Evolutionary conservation across 345 rosid genomes (phyloP), one percentile per base, ranked within the genome.

Genomic region (Psidium guajava): DNA sequence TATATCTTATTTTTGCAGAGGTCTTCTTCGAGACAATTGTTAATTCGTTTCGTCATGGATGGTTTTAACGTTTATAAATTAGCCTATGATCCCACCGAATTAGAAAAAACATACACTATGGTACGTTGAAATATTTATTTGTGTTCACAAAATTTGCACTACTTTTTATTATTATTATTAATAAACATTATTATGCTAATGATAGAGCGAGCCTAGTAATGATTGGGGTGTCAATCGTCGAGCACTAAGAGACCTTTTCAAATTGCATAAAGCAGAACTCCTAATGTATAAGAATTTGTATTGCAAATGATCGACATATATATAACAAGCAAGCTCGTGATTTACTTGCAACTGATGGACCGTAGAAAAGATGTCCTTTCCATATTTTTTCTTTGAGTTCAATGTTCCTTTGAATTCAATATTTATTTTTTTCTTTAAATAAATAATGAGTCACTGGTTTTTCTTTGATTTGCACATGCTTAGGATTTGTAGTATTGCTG

Each of bases 281-380:
- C 7, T 86, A 89, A 94, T 82, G 24, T 86, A 51, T 95, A 97
- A 88, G 98, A 97, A 44, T 44, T 44, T 44, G 8, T 6, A 91
- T 92, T 97, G 86, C 99, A 97, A 87, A 97, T 97, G 98, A 95
- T 97, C 86, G 99, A 97, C 88, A 95, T n/a, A n/a, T 86, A 5
- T 44, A 44, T 5, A 44, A 44, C 47, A 8, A 44, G 47, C 47
- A 44, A 44, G 8, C 5, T 44, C 97, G 98, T 85, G 99, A 97
- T 89, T 97, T 50, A 83, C 98, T 97, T 54, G 88, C 94, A 77
- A 90, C 85, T 57, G 88, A 91, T 88, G 94, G 95, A 85, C 83
- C 95, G 84, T 95, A 84, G 44, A 94, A 87, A 89, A 92, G 95
- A 97, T 97, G 95, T 97, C 99, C 98, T 97, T 94, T 50, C 51